Evolutionary conservation across 495 filamentous ascomycete genomes (phyloP).

Genomic region (Penicillium desertorum): DNA sequence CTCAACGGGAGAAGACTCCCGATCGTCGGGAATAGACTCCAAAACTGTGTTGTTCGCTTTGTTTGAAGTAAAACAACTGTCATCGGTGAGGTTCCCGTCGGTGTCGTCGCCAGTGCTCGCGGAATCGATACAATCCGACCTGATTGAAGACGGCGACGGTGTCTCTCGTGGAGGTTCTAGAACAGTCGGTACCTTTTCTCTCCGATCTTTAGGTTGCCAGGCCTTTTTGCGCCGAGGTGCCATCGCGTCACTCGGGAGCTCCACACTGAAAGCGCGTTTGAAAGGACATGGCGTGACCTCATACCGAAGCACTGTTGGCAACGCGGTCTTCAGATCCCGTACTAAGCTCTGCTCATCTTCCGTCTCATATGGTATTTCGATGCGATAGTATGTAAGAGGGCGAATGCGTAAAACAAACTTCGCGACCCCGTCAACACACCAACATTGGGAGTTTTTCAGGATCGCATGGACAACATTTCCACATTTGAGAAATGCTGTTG

Average conservation of each 20-base stretch:
- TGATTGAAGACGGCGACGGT: conserved; percentile 11
- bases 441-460: conserved; percentile 82
- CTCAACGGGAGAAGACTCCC: conserved; percentile 22
- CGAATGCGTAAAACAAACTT: conserved; percentile 82
- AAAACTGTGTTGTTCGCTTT: conserved; percentile 29
- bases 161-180: conserved; percentile 5
- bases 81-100: conserved; percentile 43
- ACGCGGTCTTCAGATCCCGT: conserved; percentile 63
- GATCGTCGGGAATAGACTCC: conserved; percentile 30
- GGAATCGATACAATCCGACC: conserved; percentile 27
- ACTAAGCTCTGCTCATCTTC: conserved; percentile 59
- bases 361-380: conserved; percentile 69
- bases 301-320: conserved; percentile 71
- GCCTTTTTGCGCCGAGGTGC: conserved; percentile 66
- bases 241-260: conserved; percentile 67
- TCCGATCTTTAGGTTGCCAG: conserved; percentile 64
- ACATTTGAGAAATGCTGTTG: conserved; percentile 82
- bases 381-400: conserved; percentile 79
- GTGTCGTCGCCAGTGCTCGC: conserved; percentile 40
- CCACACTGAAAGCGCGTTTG: conserved; percentile 68
- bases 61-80: conserved; percentile 32
- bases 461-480: conserved; percentile 78
- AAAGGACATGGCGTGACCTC: conserved; percentile 89
- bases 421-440: conserved; percentile 83
- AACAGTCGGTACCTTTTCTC: conserved; percentile 35